These are phyloP conservation scores for Eucalyptus cladocalyx DNA, from an alignment of 345 rosid species.

Conservation along the genomic window DNA sequence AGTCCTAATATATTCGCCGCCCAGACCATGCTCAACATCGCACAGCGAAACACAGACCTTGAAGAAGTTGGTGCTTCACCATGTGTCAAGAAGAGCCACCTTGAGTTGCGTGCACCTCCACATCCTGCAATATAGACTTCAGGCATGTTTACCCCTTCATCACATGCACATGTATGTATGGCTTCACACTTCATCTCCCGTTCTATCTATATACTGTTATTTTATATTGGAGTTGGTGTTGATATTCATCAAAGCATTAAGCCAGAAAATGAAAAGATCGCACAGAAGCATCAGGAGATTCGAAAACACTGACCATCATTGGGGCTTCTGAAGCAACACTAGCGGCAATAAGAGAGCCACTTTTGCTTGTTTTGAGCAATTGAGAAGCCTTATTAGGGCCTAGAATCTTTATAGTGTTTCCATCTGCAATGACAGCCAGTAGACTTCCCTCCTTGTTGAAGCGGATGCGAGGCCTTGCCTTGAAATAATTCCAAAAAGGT, in stretches of 20 bases:
- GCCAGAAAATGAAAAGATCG: background rate
- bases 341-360: background rate
- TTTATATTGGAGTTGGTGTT: background rate
- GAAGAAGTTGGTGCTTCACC: background rate
- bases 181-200: background rate
- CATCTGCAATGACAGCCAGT: conserved; percentile 12
- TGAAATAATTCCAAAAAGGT: background rate
- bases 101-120: background rate
- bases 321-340: conserved; percentile 2
- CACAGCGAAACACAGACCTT: background rate
- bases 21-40: background rate
- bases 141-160: background rate
- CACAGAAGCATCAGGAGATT: background rate
- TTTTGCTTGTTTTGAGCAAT: background rate
- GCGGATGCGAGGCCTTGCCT: conserved; percentile 19
- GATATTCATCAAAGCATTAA: background rate
- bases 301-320: conserved; percentile 13
- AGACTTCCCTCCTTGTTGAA: conserved; percentile 16
- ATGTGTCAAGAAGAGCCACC: background rate
- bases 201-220: no score
- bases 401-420: conserved; percentile 20
- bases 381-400: background rate
- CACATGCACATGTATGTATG: background rate
- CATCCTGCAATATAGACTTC: background rate
- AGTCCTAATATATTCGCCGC: background rate